Percentiles rank a stretch among this genome's conserved stretches.
Conservation (phyloP, 2,329 filamentous ascomycete species). For the Hymenoscyphus albidus region DNA sequence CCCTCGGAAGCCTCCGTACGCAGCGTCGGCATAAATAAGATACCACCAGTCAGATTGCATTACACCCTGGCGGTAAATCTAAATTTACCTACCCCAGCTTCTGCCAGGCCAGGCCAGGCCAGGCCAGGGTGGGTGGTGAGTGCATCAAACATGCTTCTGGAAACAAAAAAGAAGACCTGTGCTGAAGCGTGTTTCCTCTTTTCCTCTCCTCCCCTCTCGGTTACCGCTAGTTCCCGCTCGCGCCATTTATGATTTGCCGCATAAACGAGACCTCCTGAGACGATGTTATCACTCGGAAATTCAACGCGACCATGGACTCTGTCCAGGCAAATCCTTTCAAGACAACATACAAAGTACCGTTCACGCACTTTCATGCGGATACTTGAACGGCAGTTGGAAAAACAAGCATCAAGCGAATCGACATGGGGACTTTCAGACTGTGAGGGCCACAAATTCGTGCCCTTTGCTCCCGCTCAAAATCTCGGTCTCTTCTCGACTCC, state of each 20-base stretch:
- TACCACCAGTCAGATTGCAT: not conserved
- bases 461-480: not conserved
- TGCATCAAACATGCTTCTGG: not conserved
- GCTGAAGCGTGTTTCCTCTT: not conserved
- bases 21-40: not conserved
- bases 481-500: not conserved
- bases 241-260: not conserved
- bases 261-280: not conserved
- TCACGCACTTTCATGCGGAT: not conserved
- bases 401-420: not conserved
- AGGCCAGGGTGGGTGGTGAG: not conserved
- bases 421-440: not conserved
- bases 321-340: not conserved
- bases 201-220: not conserved
- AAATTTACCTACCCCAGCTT: constrained; percentile 2
- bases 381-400: not conserved
- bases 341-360: not conserved
- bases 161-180: not conserved
- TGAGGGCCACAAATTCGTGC: not conserved
- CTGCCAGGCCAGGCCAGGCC: not conserved
- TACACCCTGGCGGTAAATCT: not conserved
- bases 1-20: not conserved
- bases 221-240: constrained; percentile 1
- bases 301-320: not conserved
- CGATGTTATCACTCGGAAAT: not conserved